Conservation (phyloP, 2,329 filamentous ascomycete genomes). For the Colletotrichum falcatum region DNA sequence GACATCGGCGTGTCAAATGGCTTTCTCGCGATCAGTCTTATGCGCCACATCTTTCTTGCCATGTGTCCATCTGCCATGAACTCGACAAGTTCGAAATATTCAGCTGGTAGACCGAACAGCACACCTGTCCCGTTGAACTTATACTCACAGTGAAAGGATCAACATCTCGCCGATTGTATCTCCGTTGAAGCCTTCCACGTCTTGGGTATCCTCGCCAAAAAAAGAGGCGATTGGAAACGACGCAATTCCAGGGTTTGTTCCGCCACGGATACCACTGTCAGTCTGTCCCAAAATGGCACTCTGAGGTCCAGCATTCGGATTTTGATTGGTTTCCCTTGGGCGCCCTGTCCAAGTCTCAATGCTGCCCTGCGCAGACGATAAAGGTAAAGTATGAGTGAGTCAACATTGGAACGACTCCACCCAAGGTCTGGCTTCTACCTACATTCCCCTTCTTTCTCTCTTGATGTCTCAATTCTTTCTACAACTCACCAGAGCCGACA, state of each 20-base stretch:
- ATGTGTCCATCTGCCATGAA: too few species aligned
- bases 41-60: too few species aligned
- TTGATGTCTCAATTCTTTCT: not conserved
- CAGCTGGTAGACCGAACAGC: not conserved
- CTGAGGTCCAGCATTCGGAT: not conserved
- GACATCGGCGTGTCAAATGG: too few species aligned
- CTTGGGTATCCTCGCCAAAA: not conserved
- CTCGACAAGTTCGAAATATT: not conserved
- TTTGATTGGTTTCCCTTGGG: conserved; percentile 23
- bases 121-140: not conserved
- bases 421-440: not conserved
- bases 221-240: not conserved
- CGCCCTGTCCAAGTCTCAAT: conserved; percentile 15
- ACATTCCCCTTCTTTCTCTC: not conserved
- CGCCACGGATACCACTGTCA: not conserved
- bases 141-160: too few species aligned
- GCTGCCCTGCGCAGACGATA: not conserved
- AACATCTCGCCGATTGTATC: not conserved
- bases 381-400: not conserved
- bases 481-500: too few species aligned
- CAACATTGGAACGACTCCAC: conserved; percentile 13
- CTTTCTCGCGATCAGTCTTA: too few species aligned
- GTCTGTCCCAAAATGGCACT: conserved; percentile 21
- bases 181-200: not conserved
- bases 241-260: not conserved